phyloP scores from a whole-genome alignment of 2,329 filamentous ascomycete species.

The Apiospora rasikravindrae region DNA sequence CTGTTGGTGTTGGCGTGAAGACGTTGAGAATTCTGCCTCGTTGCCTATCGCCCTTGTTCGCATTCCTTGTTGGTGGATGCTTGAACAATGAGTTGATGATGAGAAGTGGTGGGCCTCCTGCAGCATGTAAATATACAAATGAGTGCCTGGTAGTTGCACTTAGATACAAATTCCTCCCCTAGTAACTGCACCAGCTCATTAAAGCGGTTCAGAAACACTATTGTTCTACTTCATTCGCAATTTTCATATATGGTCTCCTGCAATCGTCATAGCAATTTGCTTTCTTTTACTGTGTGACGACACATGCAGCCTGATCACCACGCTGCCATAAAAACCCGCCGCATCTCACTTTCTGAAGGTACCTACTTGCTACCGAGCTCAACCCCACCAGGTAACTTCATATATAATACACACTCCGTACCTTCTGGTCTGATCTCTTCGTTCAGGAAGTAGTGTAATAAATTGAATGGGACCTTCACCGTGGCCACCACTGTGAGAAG shows the following conservation, averaged over 20 bases:
- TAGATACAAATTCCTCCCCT: background rate
- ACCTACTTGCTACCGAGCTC: background rate
- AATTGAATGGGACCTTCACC: background rate
- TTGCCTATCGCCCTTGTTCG: background rate
- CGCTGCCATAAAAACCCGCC: background rate
- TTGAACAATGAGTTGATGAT: background rate
- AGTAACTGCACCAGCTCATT: background rate
- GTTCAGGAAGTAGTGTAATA: background rate
- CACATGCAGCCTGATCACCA: background rate
- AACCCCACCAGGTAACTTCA: background rate
- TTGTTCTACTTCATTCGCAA: background rate
- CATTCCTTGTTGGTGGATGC: background rate
- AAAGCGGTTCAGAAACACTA: background rate
- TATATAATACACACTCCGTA: background rate
- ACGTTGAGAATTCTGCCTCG: background rate
- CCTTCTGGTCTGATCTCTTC: background rate
- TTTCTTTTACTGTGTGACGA: background rate
- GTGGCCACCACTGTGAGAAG: background rate
- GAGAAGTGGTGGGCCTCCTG: slow-evolving; percentile 7
- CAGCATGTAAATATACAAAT: background rate
- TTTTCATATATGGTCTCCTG: background rate
- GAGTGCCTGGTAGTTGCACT: background rate
- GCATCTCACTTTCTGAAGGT: background rate
- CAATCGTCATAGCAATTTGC: background rate
- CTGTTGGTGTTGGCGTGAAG: background rate